Evolutionary conservation across 2,329 filamentous ascomycete genomes (phyloP), one percentile per base, ranked within the genome.

Genomic region (Diaporthe sp.): DNA sequence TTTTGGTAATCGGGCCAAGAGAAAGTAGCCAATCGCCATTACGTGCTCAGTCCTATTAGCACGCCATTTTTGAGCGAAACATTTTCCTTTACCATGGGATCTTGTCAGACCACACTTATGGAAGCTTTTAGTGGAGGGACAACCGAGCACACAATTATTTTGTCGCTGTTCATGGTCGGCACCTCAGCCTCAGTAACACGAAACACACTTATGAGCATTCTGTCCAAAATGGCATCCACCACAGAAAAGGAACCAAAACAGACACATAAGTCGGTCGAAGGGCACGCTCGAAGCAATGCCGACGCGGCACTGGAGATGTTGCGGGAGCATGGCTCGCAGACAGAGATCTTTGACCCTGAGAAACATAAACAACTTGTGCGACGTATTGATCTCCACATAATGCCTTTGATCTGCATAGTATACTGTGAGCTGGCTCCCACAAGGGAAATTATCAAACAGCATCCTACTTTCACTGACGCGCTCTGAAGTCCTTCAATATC

Each of bases 401-500:
- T 80, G 77, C 78, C 79, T 1, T 61, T 80, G 0, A 78, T 80
- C 2, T 79, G 77, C 67, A 76, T 76, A 64, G 60, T 64, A 22
- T 64, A 64, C 17, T 64, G 60, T 64, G 2, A 64, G 60, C 47
- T 47, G 15, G 25, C 60, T 17, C 35, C 25, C 8, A 64, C 28
- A 13, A 42, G 12, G 22, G 3, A 12, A 12, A 15, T 7, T 4
- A 22, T 2, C 28, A 22, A 30, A 19, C 12, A 3, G 38, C 28
- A n/a, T 12, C 25, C 5, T 47, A 17, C 9, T 30, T 15, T 60
- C 5, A 40, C 60, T 64, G 33, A 64, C 15, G 15, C 17, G 25
- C 0, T 10, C 67, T 78, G 7, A 78, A 80, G 33, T 78, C 78
- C 68, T 72, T 79, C 78, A 80, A 50, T 80, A 79, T 40, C 79